Percentiles rank a stretch among this genome's conserved stretches.
Conservation (phyloP, 129 eudicot genomes). For the Ambrosia artemisiifolia region DNA sequence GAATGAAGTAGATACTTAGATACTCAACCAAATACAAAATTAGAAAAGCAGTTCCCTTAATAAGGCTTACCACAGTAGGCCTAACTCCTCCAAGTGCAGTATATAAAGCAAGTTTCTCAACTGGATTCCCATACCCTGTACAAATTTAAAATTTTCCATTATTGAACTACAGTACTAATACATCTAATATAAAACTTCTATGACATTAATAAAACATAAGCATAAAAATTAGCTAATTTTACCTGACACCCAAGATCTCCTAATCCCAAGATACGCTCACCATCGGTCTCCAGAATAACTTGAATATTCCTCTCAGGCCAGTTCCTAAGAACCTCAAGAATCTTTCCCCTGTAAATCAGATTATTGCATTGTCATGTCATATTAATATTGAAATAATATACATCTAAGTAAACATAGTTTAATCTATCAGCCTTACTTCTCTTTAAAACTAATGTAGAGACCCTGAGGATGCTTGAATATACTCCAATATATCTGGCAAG, state of each 20-base stretch:
- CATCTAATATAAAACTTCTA: neutral
- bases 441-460: slow-evolving; percentile 82
- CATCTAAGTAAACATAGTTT: neutral
- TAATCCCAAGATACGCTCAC: slow-evolving; percentile 88
- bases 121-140: slow-evolving; percentile 98
- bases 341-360: slow-evolving; percentile 65
- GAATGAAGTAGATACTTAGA: neutral
- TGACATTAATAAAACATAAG: neutral
- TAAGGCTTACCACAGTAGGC: slow-evolving; percentile 77
- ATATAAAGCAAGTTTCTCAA: slow-evolving; percentile 76
- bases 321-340: slow-evolving; percentile 77
- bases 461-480: slow-evolving; percentile 92
- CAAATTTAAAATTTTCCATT: neutral
- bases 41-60: neutral
- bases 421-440: slow-evolving; percentile 52
- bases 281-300: slow-evolving; percentile 93
- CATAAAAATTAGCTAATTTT: neutral
- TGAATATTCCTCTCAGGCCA: slow-evolving; percentile 88
- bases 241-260: slow-evolving; percentile 99
- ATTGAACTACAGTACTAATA: neutral
- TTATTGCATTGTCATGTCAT: slow-evolving; percentile 4
- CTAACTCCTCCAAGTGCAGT: slow-evolving; percentile 94
- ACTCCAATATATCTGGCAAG: slow-evolving; percentile 92
- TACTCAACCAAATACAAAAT: neutral
- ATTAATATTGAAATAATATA: neutral